Evolutionary conservation across 345 rosid genomes (phyloP).

Genomic region (Lumnitzera littorea): DNA sequence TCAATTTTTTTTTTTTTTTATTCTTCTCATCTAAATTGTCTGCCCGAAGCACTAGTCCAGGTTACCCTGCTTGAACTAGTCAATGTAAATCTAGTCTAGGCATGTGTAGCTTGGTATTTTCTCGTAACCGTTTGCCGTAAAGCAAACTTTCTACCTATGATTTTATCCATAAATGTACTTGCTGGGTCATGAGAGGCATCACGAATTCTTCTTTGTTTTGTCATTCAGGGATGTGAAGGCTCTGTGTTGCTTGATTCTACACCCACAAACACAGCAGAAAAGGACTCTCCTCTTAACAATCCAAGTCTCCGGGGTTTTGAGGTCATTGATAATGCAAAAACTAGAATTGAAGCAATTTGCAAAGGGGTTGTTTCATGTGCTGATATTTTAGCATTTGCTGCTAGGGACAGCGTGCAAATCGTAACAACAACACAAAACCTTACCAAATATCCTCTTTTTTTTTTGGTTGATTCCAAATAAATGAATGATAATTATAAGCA

Average conservation of each 20-base stretch:
- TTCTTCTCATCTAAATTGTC: too few species aligned
- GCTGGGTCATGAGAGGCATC: neutral
- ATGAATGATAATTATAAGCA: neutral
- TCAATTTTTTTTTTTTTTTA: too few species aligned
- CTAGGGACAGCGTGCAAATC: conserved; percentile 35
- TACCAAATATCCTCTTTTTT: neutral
- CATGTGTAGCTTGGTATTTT: too few species aligned
- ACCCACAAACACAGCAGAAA: conserved; percentile 37
- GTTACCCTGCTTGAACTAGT: too few species aligned
- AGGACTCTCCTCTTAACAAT: conserved; percentile 35
- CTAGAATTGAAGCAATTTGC: conserved; percentile 28
- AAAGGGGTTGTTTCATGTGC: conserved; percentile 52
- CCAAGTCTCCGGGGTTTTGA: conserved; percentile 45
- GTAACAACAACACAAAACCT: conserved; percentile 13
- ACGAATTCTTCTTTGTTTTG: neutral
- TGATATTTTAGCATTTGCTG: conserved; percentile 50
- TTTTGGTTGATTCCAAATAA: neutral
- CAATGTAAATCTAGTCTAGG: too few species aligned
- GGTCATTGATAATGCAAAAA: conserved; percentile 40
- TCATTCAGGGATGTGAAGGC: conserved; percentile 46
- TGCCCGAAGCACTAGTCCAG: too few species aligned
- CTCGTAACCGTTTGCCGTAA: too few species aligned
- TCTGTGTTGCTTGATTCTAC: conserved; percentile 42
- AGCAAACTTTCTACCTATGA: too few species aligned
- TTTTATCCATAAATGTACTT: neutral